A percentile compares a stretch with the other conserved stretches of the same genome.
Conservation (phyloP, 208 protist genomes). For the Leishmania turanica region DNA sequence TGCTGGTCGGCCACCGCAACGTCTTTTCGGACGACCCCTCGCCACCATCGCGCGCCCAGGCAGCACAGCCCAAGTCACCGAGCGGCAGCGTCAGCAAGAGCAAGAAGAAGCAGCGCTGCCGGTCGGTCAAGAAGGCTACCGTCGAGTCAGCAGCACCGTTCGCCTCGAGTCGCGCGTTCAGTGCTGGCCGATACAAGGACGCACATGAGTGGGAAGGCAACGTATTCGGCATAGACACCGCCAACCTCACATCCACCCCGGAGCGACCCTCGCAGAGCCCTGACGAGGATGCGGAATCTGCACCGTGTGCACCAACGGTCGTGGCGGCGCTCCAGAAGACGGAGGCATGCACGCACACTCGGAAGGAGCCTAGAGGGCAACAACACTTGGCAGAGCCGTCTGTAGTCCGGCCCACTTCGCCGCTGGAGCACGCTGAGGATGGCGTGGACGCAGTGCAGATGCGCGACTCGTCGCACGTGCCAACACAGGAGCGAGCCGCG, state of each 20-base stretch:
- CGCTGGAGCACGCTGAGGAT: not conserved
- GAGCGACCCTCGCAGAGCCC: not conserved
- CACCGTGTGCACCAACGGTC: not conserved
- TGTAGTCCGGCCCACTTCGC: not conserved
- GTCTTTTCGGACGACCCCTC: not conserved
- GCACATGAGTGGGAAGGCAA: not conserved
- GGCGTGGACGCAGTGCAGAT: not conserved
- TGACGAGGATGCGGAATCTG: not conserved
- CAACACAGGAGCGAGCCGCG: not conserved
- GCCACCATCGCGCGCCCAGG: not conserved
- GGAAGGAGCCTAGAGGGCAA: not conserved
- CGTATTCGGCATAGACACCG: not conserved
- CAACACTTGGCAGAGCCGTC: not conserved
- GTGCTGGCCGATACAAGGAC: constrained; percentile 1
- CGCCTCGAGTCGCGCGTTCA: not conserved
- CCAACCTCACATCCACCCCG: not conserved
- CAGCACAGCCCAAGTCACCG: not conserved
- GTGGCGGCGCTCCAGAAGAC: not conserved
- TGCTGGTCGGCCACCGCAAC: not conserved
- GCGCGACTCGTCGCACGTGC: not conserved
- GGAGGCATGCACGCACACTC: not conserved
- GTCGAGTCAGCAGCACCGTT: not conserved
- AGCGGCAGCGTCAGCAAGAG: not conserved
- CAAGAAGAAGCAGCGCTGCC: not conserved
- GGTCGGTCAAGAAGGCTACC: not conserved